Percentiles rank a stretch among this genome's conserved stretches.
Conservation (phyloP, 176 grass and related monocot genomes). For the Otatea glauca region DNA sequence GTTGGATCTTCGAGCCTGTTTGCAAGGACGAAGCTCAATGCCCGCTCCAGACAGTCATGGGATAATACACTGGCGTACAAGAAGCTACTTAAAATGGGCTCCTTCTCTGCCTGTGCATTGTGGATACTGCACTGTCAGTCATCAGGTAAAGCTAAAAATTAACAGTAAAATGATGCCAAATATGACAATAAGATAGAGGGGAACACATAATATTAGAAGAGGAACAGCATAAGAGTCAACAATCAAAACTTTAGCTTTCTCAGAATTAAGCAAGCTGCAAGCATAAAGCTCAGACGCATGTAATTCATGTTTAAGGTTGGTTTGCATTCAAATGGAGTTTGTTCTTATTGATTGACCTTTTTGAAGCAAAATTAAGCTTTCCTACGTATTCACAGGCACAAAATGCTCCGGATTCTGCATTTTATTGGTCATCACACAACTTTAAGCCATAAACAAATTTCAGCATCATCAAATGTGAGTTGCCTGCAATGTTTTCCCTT, state of each 20-base stretch:
- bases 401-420: not conserved
- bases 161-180: conserved; percentile 14
- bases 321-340: not conserved
- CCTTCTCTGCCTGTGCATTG: conserved; percentile 85
- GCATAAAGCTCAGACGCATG: conserved; percentile 2
- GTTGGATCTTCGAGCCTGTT: conserved; percentile 95
- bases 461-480: not conserved
- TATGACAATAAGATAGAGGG: not conserved
- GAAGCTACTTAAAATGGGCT: conserved; percentile 96
- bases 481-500: conserved; percentile 26
- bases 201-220: not conserved
- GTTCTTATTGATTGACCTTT: not conserved
- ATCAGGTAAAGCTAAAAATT: not conserved
- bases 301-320: conserved; percentile 12
- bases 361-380: not conserved
- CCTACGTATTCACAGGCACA: not conserved
- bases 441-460: not conserved
- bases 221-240: not conserved
- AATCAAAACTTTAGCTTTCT: not conserved
- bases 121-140: not conserved
- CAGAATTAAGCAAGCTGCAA: not conserved
- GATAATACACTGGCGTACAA: conserved; percentile 91
- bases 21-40: conserved; percentile 85
- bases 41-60: conserved; percentile 80
- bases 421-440: not conserved